phyloP scores from a whole-genome alignment of 1,284 basidiomycete genomes.

The Ustilago nuda region DNA sequence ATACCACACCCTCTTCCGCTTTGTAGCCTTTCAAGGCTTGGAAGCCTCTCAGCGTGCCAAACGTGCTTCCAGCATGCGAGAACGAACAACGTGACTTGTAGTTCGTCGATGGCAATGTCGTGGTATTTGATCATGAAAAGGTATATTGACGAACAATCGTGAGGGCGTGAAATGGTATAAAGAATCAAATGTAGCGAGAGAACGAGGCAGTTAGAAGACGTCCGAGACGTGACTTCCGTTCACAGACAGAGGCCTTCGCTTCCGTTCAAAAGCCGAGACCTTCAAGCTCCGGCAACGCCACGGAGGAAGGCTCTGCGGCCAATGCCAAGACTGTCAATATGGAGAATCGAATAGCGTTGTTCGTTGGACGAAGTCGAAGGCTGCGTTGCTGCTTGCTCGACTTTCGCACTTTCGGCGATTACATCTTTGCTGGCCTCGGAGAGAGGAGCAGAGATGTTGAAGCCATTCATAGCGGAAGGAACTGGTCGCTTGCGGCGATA shows the following conservation, averaged over 20 bases:
- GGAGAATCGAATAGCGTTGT: constrained; percentile 51
- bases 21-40: neutral
- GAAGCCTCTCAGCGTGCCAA: neutral
- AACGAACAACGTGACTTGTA: neutral
- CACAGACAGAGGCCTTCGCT: constrained; percentile 14
- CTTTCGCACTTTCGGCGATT: neutral
- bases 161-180: constrained; percentile 1
- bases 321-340: constrained; percentile 51
- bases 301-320: constrained; percentile 42
- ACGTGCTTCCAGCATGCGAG: neutral
- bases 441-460: constrained; percentile 24
- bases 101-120: neutral
- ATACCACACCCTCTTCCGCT: neutral
- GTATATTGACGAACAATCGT: neutral
- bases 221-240: neutral
- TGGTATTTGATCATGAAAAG: neutral
- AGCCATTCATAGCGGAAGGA: constrained; percentile 41
- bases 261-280: constrained; percentile 13
- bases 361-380: constrained; percentile 3
- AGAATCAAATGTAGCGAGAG: neutral
- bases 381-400: neutral
- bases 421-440: neutral
- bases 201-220: neutral
- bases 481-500: constrained; percentile 51
- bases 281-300: constrained; percentile 20